Base-by-base conservation (phyloP, 2,329 filamentous ascomycete genomes). In the Stemphylium lycopersici region DNA sequence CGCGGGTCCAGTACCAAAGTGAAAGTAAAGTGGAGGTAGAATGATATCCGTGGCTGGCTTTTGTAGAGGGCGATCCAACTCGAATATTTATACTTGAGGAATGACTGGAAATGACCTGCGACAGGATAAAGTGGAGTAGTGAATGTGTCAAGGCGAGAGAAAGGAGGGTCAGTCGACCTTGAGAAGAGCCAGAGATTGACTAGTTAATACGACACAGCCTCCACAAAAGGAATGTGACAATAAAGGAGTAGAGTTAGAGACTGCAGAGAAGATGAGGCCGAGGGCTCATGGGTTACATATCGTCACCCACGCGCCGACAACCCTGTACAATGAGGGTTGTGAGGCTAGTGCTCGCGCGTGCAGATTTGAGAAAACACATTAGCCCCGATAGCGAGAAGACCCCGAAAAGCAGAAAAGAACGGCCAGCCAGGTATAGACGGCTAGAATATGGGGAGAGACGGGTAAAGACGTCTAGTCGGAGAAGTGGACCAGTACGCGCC, bases 171-270 rank as follows among this genome's bases (percentile, higher is more conserved):
- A 43, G 34, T 46, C 33, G 49, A 51, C 52, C 58, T 55, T 45
- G 51, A 45, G 55, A 57, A 41, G 33, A 48, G 15, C 40, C 39
- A 57, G 55, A 43, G 51, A 52, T 54, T 34, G 43, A 52, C 55
- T 45, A 53, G 44, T 49, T 52, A 58, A 71, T 70, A 68, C 62
- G 66, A 68, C 65, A 51, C 60, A 51, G 53, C 26, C 38, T 54
- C 57, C 48, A 20, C 42, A 43, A 51, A 67, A 57, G 62, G 56
- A 62, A 68, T 66, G 68, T 65, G 64, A 68, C 67, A 64, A 44
- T 55, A 52, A 52, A 31, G 44, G 39, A 54, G 32, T 49, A 56
- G 56, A 57, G 58, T 36, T 38, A 47, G 24, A 58, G 20, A 47
- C 46, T 49, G 55, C 37, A 55, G 31, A 38, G 24, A 45, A 36